Conservation (phyloP, 345 rosid species). For the Salix arbutifolia region DNA sequence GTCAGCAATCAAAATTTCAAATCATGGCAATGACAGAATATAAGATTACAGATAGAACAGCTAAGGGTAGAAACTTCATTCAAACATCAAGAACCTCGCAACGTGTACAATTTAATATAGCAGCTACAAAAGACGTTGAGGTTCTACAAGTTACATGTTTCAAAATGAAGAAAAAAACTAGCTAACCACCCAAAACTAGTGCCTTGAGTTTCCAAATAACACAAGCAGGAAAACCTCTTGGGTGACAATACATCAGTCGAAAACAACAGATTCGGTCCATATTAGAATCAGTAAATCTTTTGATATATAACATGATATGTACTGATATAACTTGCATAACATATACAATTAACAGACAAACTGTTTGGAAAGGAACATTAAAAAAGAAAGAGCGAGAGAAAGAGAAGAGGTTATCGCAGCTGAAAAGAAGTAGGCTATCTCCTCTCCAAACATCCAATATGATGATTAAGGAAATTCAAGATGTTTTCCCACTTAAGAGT, state of each 20-base stretch:
- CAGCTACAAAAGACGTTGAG: not conserved
- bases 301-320: constrained; percentile 35
- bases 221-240: not conserved
- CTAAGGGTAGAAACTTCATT: not conserved
- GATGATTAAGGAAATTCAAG: constrained; percentile 18
- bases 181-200: not conserved
- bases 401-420: constrained; percentile 18
- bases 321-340: constrained; percentile 26
- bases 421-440: constrained; percentile 29
- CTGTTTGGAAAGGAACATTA: not conserved
- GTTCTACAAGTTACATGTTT: constrained; percentile 1
- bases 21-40: not conserved
- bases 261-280: constrained; percentile 22
- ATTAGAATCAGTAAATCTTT: constrained; percentile 25
- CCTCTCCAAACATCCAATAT: constrained; percentile 22
- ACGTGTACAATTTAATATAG: not conserved
- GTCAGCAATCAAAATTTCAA: not conserved
- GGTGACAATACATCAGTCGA: constrained; percentile 11
- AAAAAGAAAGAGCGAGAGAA: no score
- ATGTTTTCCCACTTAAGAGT: constrained; percentile 22
- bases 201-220: not conserved
- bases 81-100: not conserved
- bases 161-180: not conserved
- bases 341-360: constrained; percentile 38
- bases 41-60: not conserved